phyloP scores from a whole-genome alignment of 495 filamentous ascomycete genomes.

The Podospora bellae-mahoneyi region DNA sequence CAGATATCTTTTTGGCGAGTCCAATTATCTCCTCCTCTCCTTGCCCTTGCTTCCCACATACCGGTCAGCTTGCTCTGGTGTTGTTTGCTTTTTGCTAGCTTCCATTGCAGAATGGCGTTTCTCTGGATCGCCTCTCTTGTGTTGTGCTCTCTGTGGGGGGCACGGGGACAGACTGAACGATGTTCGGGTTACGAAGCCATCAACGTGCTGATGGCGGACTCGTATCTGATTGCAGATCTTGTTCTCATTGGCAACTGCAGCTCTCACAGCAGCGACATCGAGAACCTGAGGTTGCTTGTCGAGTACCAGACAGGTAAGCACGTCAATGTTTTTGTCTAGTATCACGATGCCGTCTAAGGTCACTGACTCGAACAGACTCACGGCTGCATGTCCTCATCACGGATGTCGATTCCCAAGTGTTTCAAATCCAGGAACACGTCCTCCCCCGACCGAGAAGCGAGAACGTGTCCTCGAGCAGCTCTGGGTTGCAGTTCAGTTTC shows the following conservation, averaged over 20 bases:
- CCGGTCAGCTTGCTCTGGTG: not conserved
- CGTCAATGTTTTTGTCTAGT: not conserved
- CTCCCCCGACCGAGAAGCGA: constrained; percentile 56
- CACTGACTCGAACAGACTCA: constrained; percentile 48
- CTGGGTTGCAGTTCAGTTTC: constrained; percentile 61
- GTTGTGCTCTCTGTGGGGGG: not conserved
- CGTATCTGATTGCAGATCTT: constrained; percentile 60
- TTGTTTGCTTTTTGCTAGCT: not conserved
- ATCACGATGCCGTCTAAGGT: not conserved
- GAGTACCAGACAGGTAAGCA: constrained; percentile 71
- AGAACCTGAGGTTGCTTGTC: constrained; percentile 62
- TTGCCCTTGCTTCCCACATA: constrained; percentile 1
- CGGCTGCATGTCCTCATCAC: constrained; percentile 81
- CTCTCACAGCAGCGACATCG: constrained; percentile 64
- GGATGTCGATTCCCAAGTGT: constrained; percentile 66
- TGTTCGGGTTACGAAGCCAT: constrained; percentile 72
- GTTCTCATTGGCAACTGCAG: constrained; percentile 62
- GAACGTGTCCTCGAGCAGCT: constrained; percentile 23
- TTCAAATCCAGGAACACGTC: constrained; percentile 71
- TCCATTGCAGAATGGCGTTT: not conserved
- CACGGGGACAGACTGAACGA: not conserved
- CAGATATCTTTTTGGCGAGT: not conserved
- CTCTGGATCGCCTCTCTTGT: not conserved
- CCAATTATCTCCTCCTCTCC: not conserved
- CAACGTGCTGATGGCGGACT: constrained; percentile 52